Percentiles rank a stretch among this genome's conserved stretches.
Evolutionary conservation across 345 rosid species (phyloP).

Genomic region (Acer negundo): DNA sequence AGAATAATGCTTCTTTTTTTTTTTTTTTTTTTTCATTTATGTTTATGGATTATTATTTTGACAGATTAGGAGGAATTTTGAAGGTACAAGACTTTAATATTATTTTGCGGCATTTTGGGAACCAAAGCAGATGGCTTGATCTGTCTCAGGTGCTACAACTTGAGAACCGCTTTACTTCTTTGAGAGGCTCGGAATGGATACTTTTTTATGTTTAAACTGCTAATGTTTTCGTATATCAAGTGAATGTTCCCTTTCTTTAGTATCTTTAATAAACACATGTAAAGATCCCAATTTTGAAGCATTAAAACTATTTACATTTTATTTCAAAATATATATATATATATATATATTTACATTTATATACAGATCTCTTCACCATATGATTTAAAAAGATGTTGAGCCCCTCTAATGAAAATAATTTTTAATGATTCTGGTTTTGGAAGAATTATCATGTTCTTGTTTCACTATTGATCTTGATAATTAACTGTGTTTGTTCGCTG

Average conservation of each 20-base stretch:
- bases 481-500: background rate
- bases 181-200: background rate
- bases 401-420: background rate
- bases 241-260: background rate
- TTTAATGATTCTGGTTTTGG: background rate
- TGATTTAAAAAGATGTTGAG: background rate
- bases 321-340: no score
- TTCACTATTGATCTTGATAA: background rate
- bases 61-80: constrained; percentile 53
- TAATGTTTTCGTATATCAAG: background rate
- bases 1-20: no score
- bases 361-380: background rate
- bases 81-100: constrained; percentile 87
- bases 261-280: background rate
- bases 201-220: constrained; percentile 5
- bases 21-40: background rate
- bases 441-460: background rate
- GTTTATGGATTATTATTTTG: constrained; percentile 1
- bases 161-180: constrained; percentile 7
- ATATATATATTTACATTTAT: no score
- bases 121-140: constrained; percentile 60
- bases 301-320: background rate
- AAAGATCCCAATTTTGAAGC: background rate
- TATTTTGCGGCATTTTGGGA: constrained; percentile 71
- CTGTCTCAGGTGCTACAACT: constrained; percentile 57